Evolutionary conservation across 2,329 filamentous ascomycete genomes (phyloP).

Genomic region (Cordyceps fumosorosea): DNA sequence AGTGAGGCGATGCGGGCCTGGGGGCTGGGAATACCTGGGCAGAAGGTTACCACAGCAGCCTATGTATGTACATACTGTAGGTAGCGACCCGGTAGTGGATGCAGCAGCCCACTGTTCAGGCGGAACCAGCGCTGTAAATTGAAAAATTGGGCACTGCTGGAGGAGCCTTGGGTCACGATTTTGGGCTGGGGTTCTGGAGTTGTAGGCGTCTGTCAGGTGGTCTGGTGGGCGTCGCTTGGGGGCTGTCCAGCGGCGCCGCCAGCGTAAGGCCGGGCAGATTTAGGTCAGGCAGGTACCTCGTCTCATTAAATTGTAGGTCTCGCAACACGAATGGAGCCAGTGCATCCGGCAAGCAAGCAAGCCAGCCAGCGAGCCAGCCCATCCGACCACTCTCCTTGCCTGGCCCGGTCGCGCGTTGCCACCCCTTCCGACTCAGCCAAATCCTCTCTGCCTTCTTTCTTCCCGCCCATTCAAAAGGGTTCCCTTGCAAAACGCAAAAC

Average conservation of each 20-base stretch:
- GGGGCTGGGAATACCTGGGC: neutral
- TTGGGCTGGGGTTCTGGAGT: neutral
- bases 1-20: constrained; percentile 1
- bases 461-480: neutral
- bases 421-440: constrained; percentile 8
- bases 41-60: too few species aligned
- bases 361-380: neutral
- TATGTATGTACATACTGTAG: too few species aligned
- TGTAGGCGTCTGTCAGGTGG: neutral
- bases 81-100: constrained; percentile 1
- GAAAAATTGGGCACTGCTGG: neutral
- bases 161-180: neutral
- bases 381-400: too few species aligned
- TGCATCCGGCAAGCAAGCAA: neutral
- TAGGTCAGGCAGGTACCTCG: neutral
- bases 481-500: neutral
- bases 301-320: neutral
- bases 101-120: neutral
- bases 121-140: neutral
- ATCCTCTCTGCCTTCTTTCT: neutral
- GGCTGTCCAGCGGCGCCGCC: neutral
- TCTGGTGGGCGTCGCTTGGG: neutral
- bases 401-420: constrained; percentile 1
- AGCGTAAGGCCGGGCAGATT: neutral
- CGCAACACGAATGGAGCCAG: neutral